Conservation (phyloP, 495 filamentous ascomycete genomes). For the Thermothielavioides terrestris region DNA sequence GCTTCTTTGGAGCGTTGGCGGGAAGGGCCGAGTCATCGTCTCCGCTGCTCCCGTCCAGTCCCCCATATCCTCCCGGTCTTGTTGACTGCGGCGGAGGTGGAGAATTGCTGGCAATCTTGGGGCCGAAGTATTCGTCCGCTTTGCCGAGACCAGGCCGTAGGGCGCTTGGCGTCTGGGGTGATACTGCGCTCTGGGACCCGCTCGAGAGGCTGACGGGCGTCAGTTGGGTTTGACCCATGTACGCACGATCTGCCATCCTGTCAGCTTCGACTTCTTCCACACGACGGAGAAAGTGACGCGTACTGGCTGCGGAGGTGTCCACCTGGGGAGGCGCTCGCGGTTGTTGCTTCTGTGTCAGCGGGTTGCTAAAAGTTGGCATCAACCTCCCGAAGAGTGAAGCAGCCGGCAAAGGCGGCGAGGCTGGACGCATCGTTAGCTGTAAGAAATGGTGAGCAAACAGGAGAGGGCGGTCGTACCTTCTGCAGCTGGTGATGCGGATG, state of each 20-base stretch:
- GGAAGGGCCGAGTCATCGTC: constrained; percentile 31
- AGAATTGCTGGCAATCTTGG: constrained; percentile 28
- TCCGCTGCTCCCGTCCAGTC: constrained; percentile 44
- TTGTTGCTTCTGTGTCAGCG: constrained; percentile 21
- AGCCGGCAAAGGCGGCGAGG: constrained; percentile 21
- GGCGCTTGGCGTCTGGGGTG: constrained; percentile 45
- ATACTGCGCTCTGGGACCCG: constrained; percentile 44
- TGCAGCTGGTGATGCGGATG: constrained; percentile 23
- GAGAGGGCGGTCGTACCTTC: constrained; percentile 27
- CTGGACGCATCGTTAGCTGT: constrained; percentile 17
- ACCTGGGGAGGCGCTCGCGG: constrained; percentile 40
- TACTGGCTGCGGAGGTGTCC: constrained; percentile 52
- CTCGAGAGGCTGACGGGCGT: constrained; percentile 53
- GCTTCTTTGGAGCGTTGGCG: constrained; percentile 31
- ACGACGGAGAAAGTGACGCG: constrained; percentile 13
- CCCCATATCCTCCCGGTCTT: constrained; percentile 34
- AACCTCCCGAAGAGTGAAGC: constrained; percentile 35
- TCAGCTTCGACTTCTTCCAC: constrained; percentile 18
- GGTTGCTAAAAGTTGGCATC: constrained; percentile 19
- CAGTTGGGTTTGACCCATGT: constrained; percentile 46
- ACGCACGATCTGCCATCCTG: constrained; percentile 50
- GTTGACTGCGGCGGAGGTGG: constrained; percentile 21
- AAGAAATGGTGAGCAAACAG: neutral
- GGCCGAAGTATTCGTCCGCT: constrained; percentile 33
- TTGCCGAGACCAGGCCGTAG: constrained; percentile 29